Conservation (phyloP, 2,329 filamentous ascomycete genomes). For the Hortaea werneckii region DNA sequence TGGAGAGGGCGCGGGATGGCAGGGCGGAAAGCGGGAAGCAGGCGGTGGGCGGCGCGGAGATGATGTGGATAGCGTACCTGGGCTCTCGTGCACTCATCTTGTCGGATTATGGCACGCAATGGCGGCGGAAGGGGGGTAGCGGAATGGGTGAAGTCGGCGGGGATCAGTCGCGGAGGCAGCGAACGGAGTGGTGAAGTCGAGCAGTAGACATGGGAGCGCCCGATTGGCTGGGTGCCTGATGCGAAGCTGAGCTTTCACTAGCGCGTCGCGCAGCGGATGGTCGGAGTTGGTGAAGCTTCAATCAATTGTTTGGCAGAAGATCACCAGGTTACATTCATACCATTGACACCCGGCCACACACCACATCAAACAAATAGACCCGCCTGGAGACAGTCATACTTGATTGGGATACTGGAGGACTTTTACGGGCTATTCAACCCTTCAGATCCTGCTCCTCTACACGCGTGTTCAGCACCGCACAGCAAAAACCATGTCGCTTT, state of each 20-base stretch:
- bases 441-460: no score
- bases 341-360: not conserved
- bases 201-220: not conserved
- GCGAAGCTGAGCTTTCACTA: not conserved
- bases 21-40: not conserved
- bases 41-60: no score
- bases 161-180: no score
- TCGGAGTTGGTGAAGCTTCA: not conserved
- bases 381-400: no score
- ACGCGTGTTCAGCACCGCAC: no score
- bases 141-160: not conserved
- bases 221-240: not conserved
- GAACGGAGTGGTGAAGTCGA: not conserved
- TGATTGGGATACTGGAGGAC: no score
- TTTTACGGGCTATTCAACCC: no score
- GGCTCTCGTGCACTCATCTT: slow-evolving; percentile 53
- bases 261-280: not conserved
- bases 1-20: not conserved
- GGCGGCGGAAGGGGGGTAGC: not conserved
- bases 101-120: slow-evolving; percentile 13
- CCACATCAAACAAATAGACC: no score
- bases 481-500: slow-evolving; percentile 1
- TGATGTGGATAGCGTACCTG: slow-evolving; percentile 36
- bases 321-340: no score
- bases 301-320: not conserved